Evolutionary conservation across 768 basidiomycete genomes (phyloP).

Genomic region (Hemileccinum rubropunctum): DNA sequence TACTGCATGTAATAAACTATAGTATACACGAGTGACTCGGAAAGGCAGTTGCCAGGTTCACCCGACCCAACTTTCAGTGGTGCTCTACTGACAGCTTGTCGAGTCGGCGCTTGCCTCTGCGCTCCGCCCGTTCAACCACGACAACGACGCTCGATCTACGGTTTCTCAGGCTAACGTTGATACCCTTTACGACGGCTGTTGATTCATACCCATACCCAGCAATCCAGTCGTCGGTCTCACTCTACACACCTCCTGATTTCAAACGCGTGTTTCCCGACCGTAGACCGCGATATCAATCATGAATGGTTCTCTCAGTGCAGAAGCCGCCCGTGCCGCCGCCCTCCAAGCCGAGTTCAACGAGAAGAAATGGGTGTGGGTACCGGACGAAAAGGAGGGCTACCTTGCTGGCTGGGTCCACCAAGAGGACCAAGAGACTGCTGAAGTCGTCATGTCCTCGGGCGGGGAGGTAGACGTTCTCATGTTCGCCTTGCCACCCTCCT

Average conservation of each 20-base stretch:
- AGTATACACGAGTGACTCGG: no score
- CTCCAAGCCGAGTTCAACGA: conserved; percentile 96
- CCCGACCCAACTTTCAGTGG: no score
- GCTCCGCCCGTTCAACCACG: background rate
- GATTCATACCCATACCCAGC: background rate
- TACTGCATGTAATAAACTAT: no score
- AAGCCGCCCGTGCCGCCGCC: conserved; percentile 81
- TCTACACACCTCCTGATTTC: background rate
- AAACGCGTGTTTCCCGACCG: conserved; percentile 12
- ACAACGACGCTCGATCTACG: conserved; percentile 3
- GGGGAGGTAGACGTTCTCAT: conserved; percentile 60
- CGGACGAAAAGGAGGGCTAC: conserved; percentile 90
- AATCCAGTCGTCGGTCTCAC: background rate
- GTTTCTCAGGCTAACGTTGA: background rate
- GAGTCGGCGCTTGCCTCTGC: background rate
- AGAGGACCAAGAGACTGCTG: conserved; percentile 79
- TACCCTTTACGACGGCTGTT: conserved; percentile 6
- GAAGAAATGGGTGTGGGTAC: conserved; percentile 99
- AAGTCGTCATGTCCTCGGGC: conserved; percentile 81
- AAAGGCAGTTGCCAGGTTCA: no score
- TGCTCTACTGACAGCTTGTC: background rate
- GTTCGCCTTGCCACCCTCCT: conserved; percentile 1
- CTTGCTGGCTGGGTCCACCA: conserved; percentile 91
- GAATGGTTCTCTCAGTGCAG: conserved; percentile 55
- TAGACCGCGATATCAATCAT: conserved; percentile 30